A percentile compares a stretch with the other conserved stretches of the same genome.
Evolutionary conservation across 805 yeast genomes (phyloP).

Genomic region (Monosporozyma unispora): DNA sequence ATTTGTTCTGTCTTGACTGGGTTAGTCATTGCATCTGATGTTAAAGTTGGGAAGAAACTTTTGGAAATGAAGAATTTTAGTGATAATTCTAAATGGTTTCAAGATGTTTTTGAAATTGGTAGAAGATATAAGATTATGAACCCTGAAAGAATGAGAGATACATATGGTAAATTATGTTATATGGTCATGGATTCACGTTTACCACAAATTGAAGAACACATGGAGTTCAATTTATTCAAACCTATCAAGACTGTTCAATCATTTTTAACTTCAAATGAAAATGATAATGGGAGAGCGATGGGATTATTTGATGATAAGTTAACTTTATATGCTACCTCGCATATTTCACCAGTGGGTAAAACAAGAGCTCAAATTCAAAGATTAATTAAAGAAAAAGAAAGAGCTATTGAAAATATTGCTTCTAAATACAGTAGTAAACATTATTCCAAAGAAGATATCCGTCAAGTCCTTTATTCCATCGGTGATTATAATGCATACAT

Average conservation of each 20-base stretch:
- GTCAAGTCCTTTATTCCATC: constrained; percentile 64
- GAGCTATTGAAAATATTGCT: constrained; percentile 55
- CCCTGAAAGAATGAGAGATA: constrained; percentile 72
- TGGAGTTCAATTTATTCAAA: constrained; percentile 69
- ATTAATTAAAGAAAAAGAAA: constrained; percentile 57
- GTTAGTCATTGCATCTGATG: constrained; percentile 64
- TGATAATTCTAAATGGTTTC: constrained; percentile 66
- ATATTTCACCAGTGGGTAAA: constrained; percentile 52
- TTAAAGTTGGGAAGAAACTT: constrained; percentile 58
- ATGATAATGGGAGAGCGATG: constrained; percentile 31
- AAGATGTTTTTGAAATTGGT: constrained; percentile 65
- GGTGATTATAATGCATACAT: constrained; percentile 73
- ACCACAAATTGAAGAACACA: constrained; percentile 57
- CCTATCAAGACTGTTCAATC: constrained; percentile 58
- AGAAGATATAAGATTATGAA: constrained; percentile 77
- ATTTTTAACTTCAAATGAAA: constrained; percentile 36
- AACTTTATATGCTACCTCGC: constrained; percentile 56
- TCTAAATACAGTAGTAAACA: constrained; percentile 37
- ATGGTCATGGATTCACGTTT: constrained; percentile 79
- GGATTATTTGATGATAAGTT: constrained; percentile 48
- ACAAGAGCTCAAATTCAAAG: constrained; percentile 44
- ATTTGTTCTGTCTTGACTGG: constrained; percentile 76
- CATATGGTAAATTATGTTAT: constrained; percentile 70
- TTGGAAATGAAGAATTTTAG: constrained; percentile 58
- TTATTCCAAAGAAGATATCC: constrained; percentile 49